phyloP scores from a whole-genome alignment of 1,284 basidiomycete genomes.

The Gastroboletus turbinatus region DNA sequence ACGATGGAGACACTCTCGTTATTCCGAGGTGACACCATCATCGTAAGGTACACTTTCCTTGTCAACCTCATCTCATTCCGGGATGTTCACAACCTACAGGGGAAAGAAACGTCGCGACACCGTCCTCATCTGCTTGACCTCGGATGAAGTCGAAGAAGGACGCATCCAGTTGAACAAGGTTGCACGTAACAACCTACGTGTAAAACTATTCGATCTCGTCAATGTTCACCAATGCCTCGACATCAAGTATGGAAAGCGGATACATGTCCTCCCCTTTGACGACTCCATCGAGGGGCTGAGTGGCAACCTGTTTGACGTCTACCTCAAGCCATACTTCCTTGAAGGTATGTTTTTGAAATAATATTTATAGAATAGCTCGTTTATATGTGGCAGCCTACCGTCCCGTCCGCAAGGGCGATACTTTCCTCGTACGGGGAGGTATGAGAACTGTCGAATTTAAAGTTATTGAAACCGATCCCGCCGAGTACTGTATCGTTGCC shows the following conservation, averaged over 20 bases:
- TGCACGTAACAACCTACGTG: constrained; percentile 95
- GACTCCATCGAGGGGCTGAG: constrained; percentile 98
- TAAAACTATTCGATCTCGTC: constrained; percentile 96
- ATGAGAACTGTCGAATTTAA: constrained; percentile 99
- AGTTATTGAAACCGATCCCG: constrained; percentile 92
- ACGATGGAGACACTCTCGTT: constrained; percentile 96
- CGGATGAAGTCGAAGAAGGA: constrained; percentile 96
- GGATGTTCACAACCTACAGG: constrained; percentile 38
- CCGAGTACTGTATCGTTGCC: constrained; percentile 96
- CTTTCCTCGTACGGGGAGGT: constrained; percentile 97
- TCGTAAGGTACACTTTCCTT: constrained; percentile 66
- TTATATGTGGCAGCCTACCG: constrained; percentile 69
- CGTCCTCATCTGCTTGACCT: constrained; percentile 93
- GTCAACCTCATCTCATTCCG: neutral
- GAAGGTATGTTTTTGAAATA: constrained; percentile 58
- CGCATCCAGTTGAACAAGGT: constrained; percentile 99
- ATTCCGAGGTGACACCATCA: constrained; percentile 94
- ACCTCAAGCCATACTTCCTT: constrained; percentile 99
- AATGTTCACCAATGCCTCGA: constrained; percentile 96
- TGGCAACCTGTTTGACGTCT: constrained; percentile 98
- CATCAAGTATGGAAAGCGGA: constrained; percentile 99
- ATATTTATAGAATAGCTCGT: neutral
- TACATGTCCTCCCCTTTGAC: constrained; percentile 97
- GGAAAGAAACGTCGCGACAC: constrained; percentile 96
- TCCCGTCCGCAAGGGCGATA: constrained; percentile 94